These are phyloP conservation scores for Nothophaeocryptopus gaeumannii DNA, from an alignment of 2,329 filamentous ascomycete species.

Conservation along the genomic window DNA sequence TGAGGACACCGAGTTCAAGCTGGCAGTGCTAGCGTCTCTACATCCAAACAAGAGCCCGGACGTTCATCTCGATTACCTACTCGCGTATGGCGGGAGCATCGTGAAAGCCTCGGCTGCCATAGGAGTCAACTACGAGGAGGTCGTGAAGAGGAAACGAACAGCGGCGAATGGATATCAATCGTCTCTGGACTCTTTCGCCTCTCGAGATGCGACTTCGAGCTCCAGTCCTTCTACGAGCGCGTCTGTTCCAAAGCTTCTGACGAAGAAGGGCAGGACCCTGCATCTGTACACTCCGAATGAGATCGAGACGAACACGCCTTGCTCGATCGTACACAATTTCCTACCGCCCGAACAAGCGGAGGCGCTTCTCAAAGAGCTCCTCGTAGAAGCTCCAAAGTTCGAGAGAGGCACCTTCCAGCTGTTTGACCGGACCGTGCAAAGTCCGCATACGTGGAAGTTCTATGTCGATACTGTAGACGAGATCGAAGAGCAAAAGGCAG, in stretches of 20 bases:
- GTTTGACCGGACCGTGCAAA: slow-evolving; percentile 82
- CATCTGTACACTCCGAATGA: slow-evolving; percentile 80
- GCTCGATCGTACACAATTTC: slow-evolving; percentile 90
- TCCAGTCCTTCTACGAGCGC: neutral
- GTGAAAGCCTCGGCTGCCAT: slow-evolving; percentile 61
- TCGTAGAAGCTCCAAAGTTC: slow-evolving; percentile 70
- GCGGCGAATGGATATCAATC: slow-evolving; percentile 43
- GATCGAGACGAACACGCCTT: slow-evolving; percentile 79
- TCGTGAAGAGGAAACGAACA: slow-evolving; percentile 36
- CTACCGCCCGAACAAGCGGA: slow-evolving; percentile 70
- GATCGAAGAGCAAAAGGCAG: slow-evolving; percentile 65
- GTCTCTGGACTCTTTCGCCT: slow-evolving; percentile 34
- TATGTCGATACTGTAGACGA: slow-evolving; percentile 76
- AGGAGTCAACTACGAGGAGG: slow-evolving; percentile 15
- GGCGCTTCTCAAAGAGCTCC: slow-evolving; percentile 68
- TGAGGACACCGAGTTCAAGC: slow-evolving; percentile 84
- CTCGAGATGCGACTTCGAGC: neutral
- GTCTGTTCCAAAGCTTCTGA: slow-evolving; percentile 44
- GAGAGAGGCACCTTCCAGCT: slow-evolving; percentile 73
- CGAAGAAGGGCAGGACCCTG: slow-evolving; percentile 76
- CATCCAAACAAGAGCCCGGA: slow-evolving; percentile 64
- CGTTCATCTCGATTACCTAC: slow-evolving; percentile 71
- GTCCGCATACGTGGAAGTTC: slow-evolving; percentile 79
- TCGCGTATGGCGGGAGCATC: slow-evolving; percentile 76
- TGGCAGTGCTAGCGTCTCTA: slow-evolving; percentile 78